Percentiles rank a stretch among this genome's conserved stretches.
phyloP scores from a whole-genome alignment of 208 protist genomes.

The Leishmania tropica region DNA sequence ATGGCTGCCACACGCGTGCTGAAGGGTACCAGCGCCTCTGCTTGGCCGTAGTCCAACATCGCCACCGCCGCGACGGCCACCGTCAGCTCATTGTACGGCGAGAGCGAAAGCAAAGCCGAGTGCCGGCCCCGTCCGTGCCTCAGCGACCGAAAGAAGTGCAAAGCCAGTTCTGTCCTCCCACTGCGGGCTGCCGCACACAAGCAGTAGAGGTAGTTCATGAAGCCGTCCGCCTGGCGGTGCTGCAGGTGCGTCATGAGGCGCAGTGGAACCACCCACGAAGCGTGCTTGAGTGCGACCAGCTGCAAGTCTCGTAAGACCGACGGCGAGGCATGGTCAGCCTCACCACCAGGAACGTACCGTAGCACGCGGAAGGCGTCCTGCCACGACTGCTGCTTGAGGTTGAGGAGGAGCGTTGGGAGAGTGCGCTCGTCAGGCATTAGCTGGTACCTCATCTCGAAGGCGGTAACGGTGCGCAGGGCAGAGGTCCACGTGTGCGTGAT shows the following conservation, averaged over 20 bases:
- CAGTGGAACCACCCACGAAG: slow-evolving; percentile 63
- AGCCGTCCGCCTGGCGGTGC: slow-evolving; percentile 35
- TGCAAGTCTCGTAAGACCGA: slow-evolving; percentile 67
- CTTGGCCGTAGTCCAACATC: slow-evolving; percentile 63
- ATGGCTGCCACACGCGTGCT: slow-evolving; percentile 20
- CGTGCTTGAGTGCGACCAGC: slow-evolving; percentile 68
- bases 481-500: slow-evolving; percentile 54
- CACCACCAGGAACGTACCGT: slow-evolving; percentile 26
- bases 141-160: slow-evolving; percentile 28
- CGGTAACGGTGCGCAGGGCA: slow-evolving; percentile 45
- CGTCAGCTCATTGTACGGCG: slow-evolving; percentile 67
- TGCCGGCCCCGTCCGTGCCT: slow-evolving; percentile 20
- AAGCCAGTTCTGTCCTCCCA: slow-evolving; percentile 34
- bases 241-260: slow-evolving; percentile 29
- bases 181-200: slow-evolving; percentile 63
- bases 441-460: slow-evolving; percentile 31
- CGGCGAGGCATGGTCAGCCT: slow-evolving; percentile 15
- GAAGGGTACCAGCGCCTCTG: slow-evolving; percentile 37
- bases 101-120: slow-evolving; percentile 10
- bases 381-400: slow-evolving; percentile 69
- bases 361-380: slow-evolving; percentile 72
- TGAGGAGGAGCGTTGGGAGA: slow-evolving; percentile 58
- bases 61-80: slow-evolving; percentile 65
- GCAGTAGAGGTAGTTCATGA: slow-evolving; percentile 84
- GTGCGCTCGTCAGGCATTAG: slow-evolving; percentile 54